These are phyloP conservation scores for Moringa oleifera DNA, from an alignment of 345 rosid species.

Conservation along the genomic window DNA sequence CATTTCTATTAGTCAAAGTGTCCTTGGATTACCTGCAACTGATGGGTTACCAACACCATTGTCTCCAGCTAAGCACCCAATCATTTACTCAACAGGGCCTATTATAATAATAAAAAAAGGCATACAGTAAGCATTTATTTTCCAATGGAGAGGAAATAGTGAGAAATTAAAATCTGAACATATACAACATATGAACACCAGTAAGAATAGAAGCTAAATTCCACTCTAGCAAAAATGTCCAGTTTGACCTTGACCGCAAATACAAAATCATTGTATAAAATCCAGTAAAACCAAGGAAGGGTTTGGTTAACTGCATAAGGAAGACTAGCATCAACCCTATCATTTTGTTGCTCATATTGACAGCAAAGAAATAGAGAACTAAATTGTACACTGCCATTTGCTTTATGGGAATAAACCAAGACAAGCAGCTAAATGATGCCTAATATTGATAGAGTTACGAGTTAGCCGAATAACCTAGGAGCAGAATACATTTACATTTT, in stretches of 20 bases:
- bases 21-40: constrained; percentile 55
- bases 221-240: background rate
- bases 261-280: background rate
- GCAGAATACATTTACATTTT: background rate
- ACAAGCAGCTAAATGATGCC: background rate
- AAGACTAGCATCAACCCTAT: too few relatives aligned
- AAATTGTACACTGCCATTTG: too few relatives aligned
- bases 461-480: background rate
- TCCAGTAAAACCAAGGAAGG: constrained; percentile 3
- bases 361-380: too few relatives aligned
- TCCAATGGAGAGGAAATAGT: background rate
- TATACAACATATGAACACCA: background rate
- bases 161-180: background rate
- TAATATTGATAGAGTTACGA: too few relatives aligned
- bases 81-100: constrained; percentile 56
- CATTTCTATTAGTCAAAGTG: background rate
- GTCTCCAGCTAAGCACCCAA: constrained; percentile 46
- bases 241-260: background rate
- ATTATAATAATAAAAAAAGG: constrained; percentile 24
- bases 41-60: constrained; percentile 91
- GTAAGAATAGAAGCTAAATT: background rate
- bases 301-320: background rate
- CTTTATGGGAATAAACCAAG: background rate
- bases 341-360: too few relatives aligned
- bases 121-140: constrained; percentile 5